Conservation (phyloP, 176 grass and related monocot genomes). For the Eremochloa ophiuroides region DNA sequence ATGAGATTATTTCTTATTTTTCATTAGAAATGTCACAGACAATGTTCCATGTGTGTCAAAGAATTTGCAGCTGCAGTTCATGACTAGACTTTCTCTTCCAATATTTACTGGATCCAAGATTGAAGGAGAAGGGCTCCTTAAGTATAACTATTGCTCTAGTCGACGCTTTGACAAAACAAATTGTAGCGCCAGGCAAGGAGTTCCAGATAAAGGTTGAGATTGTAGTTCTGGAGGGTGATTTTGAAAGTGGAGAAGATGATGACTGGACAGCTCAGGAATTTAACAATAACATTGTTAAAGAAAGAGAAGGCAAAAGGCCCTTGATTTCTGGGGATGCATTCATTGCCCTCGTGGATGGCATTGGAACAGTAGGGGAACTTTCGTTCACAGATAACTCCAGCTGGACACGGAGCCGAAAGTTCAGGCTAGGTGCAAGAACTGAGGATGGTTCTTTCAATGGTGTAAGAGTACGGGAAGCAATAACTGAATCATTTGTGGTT, state of each 20-base stretch:
- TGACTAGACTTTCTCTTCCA: constrained; percentile 76
- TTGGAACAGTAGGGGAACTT: constrained; percentile 61
- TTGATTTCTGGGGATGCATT: constrained; percentile 76
- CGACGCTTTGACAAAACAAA: constrained; percentile 40
- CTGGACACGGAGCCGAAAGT: constrained; percentile 90
- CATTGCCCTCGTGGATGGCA: constrained; percentile 53
- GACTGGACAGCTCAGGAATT: constrained; percentile 81
- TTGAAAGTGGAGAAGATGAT: constrained; percentile 61
- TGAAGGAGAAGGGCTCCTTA: constrained; percentile 73
- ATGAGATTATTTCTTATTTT: constrained; percentile 38
- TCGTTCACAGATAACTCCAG: constrained; percentile 97
- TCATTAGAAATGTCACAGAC: constrained; percentile 46
- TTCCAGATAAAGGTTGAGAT: constrained; percentile 72
- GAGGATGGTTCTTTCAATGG: constrained; percentile 73
- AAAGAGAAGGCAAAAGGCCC: constrained; percentile 77
- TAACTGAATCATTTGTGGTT: constrained; percentile 77
- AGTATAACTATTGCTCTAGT: constrained; percentile 55
- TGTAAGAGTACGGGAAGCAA: constrained; percentile 74
- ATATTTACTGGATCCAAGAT: constrained; percentile 93
- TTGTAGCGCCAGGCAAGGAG: constrained; percentile 42
- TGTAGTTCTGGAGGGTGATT: constrained; percentile 90
- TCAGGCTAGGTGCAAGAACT: constrained; percentile 81
- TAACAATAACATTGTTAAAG: constrained; percentile 81
- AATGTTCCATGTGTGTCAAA: constrained; percentile 39
- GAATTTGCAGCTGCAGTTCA: constrained; percentile 76